Evolutionary conservation across 495 filamentous ascomycete species (phyloP).

Genomic region (Penicillium verhagenii): DNA sequence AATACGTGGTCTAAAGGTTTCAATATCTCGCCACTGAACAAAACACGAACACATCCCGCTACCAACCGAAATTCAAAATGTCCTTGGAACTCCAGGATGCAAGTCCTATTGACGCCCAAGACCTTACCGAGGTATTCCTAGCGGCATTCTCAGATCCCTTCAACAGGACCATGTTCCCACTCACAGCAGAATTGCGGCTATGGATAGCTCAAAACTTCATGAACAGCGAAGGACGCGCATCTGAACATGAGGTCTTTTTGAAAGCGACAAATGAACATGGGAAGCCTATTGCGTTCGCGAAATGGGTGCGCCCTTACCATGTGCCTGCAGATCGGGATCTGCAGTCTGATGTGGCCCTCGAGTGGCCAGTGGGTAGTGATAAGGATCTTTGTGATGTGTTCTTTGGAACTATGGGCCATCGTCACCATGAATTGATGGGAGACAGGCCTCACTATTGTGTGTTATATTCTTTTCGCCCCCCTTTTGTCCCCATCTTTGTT

Average conservation of each 20-base stretch:
- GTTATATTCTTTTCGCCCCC: slow-evolving; percentile 2
- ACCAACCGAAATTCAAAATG: neutral
- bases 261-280: slow-evolving; percentile 17
- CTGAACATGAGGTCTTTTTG: slow-evolving; percentile 10
- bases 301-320: slow-evolving; percentile 19
- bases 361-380: slow-evolving; percentile 20
- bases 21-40: neutral
- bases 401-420: slow-evolving; percentile 20
- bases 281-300: slow-evolving; percentile 22
- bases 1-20: no score
- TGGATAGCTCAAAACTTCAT: slow-evolving; percentile 17
- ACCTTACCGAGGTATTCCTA: slow-evolving; percentile 20
- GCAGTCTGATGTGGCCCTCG: slow-evolving; percentile 4
- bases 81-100: neutral
- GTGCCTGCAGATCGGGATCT: slow-evolving; percentile 10
- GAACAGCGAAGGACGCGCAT: neutral
- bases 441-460: slow-evolving; percentile 29
- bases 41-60: neutral
- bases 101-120: slow-evolving; percentile 13
- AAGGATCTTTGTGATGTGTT: slow-evolving; percentile 23
- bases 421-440: slow-evolving; percentile 23
- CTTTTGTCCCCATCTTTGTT: neutral
- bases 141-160: slow-evolving; percentile 21
- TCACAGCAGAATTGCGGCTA: slow-evolving; percentile 18
- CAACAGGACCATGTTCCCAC: slow-evolving; percentile 27